A percentile compares a stretch with the other conserved stretches of the same genome.
Evolutionary conservation across 495 filamentous ascomycete species (phyloP).

Genomic region (Aspergillus steynii): DNA sequence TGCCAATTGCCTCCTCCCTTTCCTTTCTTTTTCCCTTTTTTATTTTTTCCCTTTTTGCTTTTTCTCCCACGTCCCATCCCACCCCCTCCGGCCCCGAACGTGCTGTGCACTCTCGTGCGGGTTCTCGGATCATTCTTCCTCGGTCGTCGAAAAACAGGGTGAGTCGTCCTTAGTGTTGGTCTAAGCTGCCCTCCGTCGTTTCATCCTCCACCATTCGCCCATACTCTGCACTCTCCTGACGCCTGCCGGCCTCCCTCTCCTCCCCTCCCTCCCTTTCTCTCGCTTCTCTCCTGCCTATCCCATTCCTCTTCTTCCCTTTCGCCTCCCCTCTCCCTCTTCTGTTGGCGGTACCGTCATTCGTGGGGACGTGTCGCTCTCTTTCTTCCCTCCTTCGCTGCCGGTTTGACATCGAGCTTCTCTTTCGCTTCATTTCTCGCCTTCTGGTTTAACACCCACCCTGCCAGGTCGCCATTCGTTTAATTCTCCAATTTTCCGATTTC

Average conservation of each 20-base stretch:
- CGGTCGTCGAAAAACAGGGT: conserved; percentile 3
- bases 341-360: background rate
- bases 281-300: conserved; percentile 3
- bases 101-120: conserved; percentile 10
- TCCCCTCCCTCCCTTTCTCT: background rate
- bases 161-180: conserved; percentile 16
- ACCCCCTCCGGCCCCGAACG: conserved; percentile 2
- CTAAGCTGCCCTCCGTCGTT: conserved; percentile 21
- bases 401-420: conserved; percentile 28
- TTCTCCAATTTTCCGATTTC: conserved; percentile 7
- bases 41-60: background rate
- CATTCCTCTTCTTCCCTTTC: background rate
- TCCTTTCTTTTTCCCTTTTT: background rate
- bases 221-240: conserved; percentile 12
- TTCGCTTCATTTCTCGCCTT: conserved; percentile 16
- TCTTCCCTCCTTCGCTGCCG: conserved; percentile 13
- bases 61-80: background rate
- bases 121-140: background rate
- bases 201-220: conserved; percentile 14
- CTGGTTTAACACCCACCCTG: conserved; percentile 17
- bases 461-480: conserved; percentile 19
- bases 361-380: background rate
- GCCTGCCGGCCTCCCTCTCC: background rate
- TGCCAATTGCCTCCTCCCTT: background rate
- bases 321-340: background rate